Conservation (phyloP, 441 rosid genomes). For the Gossypium aridum region DNA sequence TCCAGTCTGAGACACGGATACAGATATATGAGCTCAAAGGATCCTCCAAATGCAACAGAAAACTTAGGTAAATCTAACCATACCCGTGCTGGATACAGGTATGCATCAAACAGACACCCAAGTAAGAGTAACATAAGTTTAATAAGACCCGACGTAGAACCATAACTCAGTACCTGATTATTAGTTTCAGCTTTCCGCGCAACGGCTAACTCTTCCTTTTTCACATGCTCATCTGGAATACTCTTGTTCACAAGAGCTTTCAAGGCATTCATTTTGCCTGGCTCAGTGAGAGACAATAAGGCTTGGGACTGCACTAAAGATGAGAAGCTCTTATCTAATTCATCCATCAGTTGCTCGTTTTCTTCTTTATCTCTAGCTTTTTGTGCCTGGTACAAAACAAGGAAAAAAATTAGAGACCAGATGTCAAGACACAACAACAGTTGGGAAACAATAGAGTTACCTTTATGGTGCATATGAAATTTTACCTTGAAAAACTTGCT, state of each 20-base stretch:
- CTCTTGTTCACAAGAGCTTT: constrained; percentile 43
- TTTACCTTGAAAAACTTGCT: constrained; percentile 93
- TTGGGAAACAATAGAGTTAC: constrained; percentile 1
- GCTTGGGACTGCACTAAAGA: constrained; percentile 60
- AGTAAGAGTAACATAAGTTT: background rate
- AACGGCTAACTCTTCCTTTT: constrained; percentile 22
- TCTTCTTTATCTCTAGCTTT: constrained; percentile 82
- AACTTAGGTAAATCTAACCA: too few species aligned
- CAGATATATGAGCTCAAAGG: too few species aligned
- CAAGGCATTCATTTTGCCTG: constrained; percentile 56
- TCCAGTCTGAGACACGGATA: too few species aligned
- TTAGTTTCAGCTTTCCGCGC: constrained; percentile 20
- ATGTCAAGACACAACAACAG: background rate
- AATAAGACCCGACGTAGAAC: constrained; percentile 6
- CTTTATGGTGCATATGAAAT: constrained; percentile 1
- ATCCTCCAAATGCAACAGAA: too few species aligned
- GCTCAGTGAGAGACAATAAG: constrained; percentile 55
- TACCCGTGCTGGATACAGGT: background rate
- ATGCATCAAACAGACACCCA: background rate
- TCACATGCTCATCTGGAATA: constrained; percentile 30
- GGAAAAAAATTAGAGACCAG: constrained; percentile 10
- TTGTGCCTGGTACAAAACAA: constrained; percentile 51
- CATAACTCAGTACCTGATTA: constrained; percentile 33
- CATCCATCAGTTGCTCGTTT: constrained; percentile 69
- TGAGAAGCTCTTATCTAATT: constrained; percentile 60